Evolutionary conservation across 1,284 basidiomycete genomes (phyloP), one percentile per base, ranked within the genome.

Genomic region (Ustilago curta): DNA sequence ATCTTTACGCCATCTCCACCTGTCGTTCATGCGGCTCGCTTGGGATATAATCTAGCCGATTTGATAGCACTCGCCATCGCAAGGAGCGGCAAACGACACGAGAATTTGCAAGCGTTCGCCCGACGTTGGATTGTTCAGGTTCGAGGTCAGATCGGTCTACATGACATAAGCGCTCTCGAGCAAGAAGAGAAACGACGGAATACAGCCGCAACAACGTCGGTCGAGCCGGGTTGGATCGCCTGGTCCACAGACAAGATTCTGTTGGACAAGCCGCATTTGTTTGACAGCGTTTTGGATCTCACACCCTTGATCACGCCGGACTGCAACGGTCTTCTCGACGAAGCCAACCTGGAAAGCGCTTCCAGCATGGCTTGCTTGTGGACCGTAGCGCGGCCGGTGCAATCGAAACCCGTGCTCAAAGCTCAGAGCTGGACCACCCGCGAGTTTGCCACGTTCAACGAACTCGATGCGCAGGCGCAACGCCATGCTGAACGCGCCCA

Each of bases 221-320:
- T 23, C 8, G 27, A 52, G 23, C 65, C 50, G n/a, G 58, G 72
- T 40, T 81, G 79, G 79, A 77, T 81, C 40, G 78, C 78, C 8
- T 80, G 77, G 77, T 79, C 72, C 9, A 64, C 78, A 5, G 78
- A 81, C 57, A 78, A 76, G 69, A 71, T 81, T 42, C 40, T 80
- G 19, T 67, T 80, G 19, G 78, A 81, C 19, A 81, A 80, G 59
- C 62, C 69, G 16, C 57, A 76, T 37, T 47, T 81, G 8, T 81
- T 75, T 55, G 79, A 81, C 54, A 64, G 64, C 31, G 65, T 81
- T 27, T 60, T 81, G 8, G 79, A 81, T 42, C 57, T 81, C 19
- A 68, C 73, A 1, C 68, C 78, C 5, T 61, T 80, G 27, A 52
- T 69, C 43, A 45, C 59, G 18, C 44, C 39, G 7, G 59, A 63